Percentiles rank a stretch among this genome's conserved stretches.
Evolutionary conservation across 345 rosid genomes (phyloP).

Genomic region (Psidium guajava): DNA sequence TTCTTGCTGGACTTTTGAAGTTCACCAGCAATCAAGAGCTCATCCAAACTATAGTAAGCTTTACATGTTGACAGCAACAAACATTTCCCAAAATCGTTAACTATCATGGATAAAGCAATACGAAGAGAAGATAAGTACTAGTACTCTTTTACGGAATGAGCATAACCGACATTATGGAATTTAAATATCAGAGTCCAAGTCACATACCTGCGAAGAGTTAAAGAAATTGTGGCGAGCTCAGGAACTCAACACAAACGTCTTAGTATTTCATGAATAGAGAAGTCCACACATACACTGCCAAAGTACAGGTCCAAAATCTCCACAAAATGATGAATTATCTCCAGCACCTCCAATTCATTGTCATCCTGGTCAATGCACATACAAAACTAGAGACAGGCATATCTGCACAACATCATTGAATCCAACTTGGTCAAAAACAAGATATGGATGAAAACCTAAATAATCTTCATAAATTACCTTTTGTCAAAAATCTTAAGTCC

Average conservation of each 20-base stretch:
- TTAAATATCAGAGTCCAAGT: slow-evolving; percentile 86
- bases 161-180: slow-evolving; percentile 64
- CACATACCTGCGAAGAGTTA: slow-evolving; percentile 54
- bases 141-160: background rate
- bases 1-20: slow-evolving; percentile 97
- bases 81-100: background rate
- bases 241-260: background rate
- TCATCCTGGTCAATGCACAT: slow-evolving; percentile 90
- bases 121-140: background rate
- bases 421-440: background rate
- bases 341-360: slow-evolving; percentile 52
- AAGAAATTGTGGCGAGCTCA: background rate
- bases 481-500: slow-evolving; percentile 90
- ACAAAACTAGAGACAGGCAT: slow-evolving; percentile 92
- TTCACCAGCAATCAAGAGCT: slow-evolving; percentile 86
- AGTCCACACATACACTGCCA: too few species aligned
- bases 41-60: slow-evolving; percentile 92
- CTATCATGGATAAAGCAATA: background rate
- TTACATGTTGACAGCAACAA: slow-evolving; percentile 12
- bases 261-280: too few species aligned
- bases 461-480: slow-evolving; percentile 23
- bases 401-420: slow-evolving; percentile 31
- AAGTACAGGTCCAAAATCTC: too few species aligned
- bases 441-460: background rate
- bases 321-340: too few species aligned